These are phyloP conservation scores for Olyra latifolia DNA, from an alignment of 176 grass and related monocot genomes.

Conservation along the genomic window DNA sequence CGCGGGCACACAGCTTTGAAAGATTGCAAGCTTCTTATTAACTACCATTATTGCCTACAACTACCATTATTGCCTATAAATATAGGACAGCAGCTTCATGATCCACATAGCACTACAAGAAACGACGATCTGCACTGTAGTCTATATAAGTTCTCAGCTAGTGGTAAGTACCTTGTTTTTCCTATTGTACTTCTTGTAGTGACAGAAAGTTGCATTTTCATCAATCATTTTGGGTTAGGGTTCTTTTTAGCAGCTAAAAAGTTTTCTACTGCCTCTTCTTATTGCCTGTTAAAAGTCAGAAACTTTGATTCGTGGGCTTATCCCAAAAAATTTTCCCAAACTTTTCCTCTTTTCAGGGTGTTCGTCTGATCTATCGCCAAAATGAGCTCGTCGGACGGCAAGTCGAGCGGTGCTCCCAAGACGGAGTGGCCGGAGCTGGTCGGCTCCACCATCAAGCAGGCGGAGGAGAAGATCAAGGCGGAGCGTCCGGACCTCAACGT, in stretches of 20 bases:
- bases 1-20: not conserved
- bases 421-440: constrained; percentile 39
- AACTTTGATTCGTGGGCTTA: not conserved
- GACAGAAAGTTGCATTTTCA: not conserved
- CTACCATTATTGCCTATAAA: constrained; percentile 10
- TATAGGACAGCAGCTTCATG: not conserved
- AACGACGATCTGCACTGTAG: not conserved
- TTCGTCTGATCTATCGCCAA: not conserved
- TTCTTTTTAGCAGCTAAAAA: not conserved
- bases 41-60: too few species aligned
- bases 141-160: not conserved
- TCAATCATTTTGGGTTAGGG: not conserved
- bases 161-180: not conserved
- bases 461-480: constrained; percentile 25
- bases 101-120: not conserved
- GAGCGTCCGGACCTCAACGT: constrained; percentile 23
- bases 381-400: constrained; percentile 13
- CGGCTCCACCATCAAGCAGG: constrained; percentile 14
- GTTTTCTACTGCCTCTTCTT: not conserved
- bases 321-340: too few species aligned
- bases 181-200: not conserved
- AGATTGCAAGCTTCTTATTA: too few species aligned
- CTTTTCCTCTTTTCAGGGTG: too few species aligned
- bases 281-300: too few species aligned
- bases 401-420: not conserved